These are phyloP conservation scores for Thermothelomyces thermophilus DNA, from an alignment of 2,329 filamentous ascomycete genomes.

Conservation along the genomic window DNA sequence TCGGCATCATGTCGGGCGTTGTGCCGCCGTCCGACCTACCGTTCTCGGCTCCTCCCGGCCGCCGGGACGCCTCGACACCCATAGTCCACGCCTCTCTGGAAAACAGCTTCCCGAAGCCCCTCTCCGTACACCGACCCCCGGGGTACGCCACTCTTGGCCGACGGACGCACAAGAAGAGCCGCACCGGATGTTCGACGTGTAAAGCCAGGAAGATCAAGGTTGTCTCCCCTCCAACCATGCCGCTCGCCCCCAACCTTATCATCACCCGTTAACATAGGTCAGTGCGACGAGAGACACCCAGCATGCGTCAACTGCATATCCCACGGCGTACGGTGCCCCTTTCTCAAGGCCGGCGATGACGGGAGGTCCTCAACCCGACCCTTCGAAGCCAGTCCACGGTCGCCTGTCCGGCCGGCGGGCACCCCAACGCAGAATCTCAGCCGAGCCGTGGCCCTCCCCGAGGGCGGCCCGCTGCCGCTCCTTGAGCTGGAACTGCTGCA, in stretches of 20 bases:
- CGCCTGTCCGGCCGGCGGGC: slow-evolving; percentile 1
- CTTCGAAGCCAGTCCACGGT: slow-evolving; percentile 5
- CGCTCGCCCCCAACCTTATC: neutral
- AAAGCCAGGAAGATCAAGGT: slow-evolving; percentile 38
- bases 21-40: neutral
- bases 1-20: slow-evolving; percentile 1
- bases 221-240: neutral
- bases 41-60: slow-evolving; percentile 5
- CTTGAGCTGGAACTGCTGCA: slow-evolving; percentile 47
- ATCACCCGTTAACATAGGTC: neutral
- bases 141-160: slow-evolving; percentile 8
- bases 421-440: neutral
- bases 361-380: neutral
- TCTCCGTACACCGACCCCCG: slow-evolving; percentile 3
- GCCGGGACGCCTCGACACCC: neutral
- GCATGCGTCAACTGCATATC: slow-evolving; percentile 36
- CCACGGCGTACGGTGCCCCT: slow-evolving; percentile 36
- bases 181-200: slow-evolving; percentile 35
- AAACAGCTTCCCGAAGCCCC: neutral
- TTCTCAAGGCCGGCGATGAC: slow-evolving; percentile 17
- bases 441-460: neutral
- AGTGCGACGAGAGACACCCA: slow-evolving; percentile 37
- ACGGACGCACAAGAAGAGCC: slow-evolving; percentile 29
- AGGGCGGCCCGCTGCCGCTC: slow-evolving; percentile 29
- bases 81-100: neutral